Conservation (phyloP, 257 asterid species). For the Penstemon davidsonii region DNA sequence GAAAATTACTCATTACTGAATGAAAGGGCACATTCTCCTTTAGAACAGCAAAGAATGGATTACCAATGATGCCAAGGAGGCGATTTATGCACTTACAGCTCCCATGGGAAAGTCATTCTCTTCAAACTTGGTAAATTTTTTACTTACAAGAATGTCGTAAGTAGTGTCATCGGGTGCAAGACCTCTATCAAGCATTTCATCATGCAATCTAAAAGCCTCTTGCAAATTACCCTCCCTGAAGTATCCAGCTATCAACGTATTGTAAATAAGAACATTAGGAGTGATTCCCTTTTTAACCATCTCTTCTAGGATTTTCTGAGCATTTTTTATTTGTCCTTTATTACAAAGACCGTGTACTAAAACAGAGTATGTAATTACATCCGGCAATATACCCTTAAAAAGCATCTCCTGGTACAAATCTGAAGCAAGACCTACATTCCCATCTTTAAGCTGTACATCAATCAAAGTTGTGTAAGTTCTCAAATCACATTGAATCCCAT, state of each 20-base stretch:
- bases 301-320: slow-evolving; percentile 60
- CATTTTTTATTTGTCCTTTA: slow-evolving; percentile 66
- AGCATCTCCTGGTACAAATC: slow-evolving; percentile 73
- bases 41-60: background rate
- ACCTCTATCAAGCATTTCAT: slow-evolving; percentile 85
- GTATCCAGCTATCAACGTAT: slow-evolving; percentile 59
- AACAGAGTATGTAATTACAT: slow-evolving; percentile 59
- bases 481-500: slow-evolving; percentile 62
- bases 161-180: slow-evolving; percentile 61
- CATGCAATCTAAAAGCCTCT: slow-evolving; percentile 82
- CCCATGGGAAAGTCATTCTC: slow-evolving; percentile 25
- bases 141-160: slow-evolving; percentile 57
- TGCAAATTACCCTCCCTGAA: slow-evolving; percentile 74
- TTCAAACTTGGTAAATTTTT: slow-evolving; percentile 34
- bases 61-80: slow-evolving; percentile 9
- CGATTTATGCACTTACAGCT: slow-evolving; percentile 30
- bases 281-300: slow-evolving; percentile 49
- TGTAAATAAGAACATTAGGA: slow-evolving; percentile 66
- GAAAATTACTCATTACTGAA: background rate
- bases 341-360: slow-evolving; percentile 73
- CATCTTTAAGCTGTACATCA: slow-evolving; percentile 65
- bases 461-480: slow-evolving; percentile 80
- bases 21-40: background rate
- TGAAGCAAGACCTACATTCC: slow-evolving; percentile 52
- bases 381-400: slow-evolving; percentile 59